Evolutionary conservation across 495 filamentous ascomycete species (phyloP).

Genomic region (Penicillium coffeae): DNA sequence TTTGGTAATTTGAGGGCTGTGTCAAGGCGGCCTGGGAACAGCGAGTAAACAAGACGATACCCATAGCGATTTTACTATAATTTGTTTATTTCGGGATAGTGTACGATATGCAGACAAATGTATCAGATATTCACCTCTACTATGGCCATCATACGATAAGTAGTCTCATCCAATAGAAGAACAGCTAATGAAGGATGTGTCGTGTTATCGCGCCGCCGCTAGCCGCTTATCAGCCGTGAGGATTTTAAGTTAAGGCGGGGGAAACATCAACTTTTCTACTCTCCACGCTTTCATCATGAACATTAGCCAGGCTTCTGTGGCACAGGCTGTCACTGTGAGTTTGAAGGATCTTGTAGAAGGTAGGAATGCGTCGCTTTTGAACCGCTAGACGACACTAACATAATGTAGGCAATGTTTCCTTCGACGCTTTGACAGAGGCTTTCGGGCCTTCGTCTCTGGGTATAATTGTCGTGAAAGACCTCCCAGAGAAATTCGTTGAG

Average conservation of each 20-base stretch:
- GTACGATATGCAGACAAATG: constrained; percentile 1
- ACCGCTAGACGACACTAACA: neutral
- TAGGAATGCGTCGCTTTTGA: neutral
- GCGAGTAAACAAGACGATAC: neutral
- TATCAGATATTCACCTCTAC: constrained; percentile 1
- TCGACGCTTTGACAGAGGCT: constrained; percentile 71
- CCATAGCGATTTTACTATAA: neutral
- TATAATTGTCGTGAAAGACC: constrained; percentile 85
- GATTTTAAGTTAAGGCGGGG: constrained; percentile 18
- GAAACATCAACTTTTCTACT: constrained; percentile 6
- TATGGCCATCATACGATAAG: too few relatives aligned
- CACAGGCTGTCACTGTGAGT: constrained; percentile 52
- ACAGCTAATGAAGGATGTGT: too few relatives aligned
- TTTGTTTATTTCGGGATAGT: neutral
- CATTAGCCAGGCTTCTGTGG: constrained; percentile 15
- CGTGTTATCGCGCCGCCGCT: constrained; percentile 6
- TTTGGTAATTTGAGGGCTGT: constrained; percentile 75
- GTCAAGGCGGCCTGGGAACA: constrained; percentile 17
- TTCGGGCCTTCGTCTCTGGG: constrained; percentile 91
- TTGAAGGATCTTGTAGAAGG: constrained; percentile 46
- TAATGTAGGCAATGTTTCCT: constrained; percentile 62
- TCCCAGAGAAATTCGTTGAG: constrained; percentile 63
- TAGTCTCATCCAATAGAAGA: too few relatives aligned
- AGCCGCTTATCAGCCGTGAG: constrained; percentile 14
- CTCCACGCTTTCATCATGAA: constrained; percentile 12